Base-by-base conservation (phyloP, 2,329 filamentous ascomycete species). In the Myriosclerotinia duriaeana region DNA sequence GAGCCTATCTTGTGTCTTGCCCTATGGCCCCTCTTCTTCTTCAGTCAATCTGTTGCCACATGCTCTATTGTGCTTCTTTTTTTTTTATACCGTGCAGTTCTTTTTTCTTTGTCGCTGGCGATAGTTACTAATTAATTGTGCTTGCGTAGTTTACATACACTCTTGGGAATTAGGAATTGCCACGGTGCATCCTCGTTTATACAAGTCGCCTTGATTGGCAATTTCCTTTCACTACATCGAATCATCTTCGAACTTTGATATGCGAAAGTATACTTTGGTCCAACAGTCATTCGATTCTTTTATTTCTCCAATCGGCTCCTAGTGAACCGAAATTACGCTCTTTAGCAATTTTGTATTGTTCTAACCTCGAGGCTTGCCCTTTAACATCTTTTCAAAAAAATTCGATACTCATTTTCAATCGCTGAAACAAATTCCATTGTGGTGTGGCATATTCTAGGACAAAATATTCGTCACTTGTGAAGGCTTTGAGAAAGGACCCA, bases 251-350 rank as follows among this genome's bases (percentile, higher is more conserved):
- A 34, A 56, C 55, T 48, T 63, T 66, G 62, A 67, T 54, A 71
- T 74, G 72, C 72, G 66, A 73, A 50, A 63, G 64, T 38, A 64
- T 62, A 65, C 67, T 67, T 62, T 56, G 42, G 54, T 42, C 60
- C 62, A 63, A 71, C 70, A 73, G 67, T 70, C 65, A 63, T 61
- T 66, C 69, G 61, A 71, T 69, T 72, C 66, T 50, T 53, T 67
- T 71, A 66, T 69, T 48, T 50, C 67, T 69, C 62, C 66, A 58
- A 58, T 68, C 69, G 71, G 70, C 64, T 75, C 73, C 72, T 70
- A 74, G 73, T 66, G 73, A 74, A 50, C 69, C 72, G 68, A 68
- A 65, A 69, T 65, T 67, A 74, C 72, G 65, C 69, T 74, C 74
- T 71, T 74, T 74, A 66, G 66, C 63, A 71, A 60, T 53, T 68